Percentiles rank a stretch among this genome's conserved stretches.
phyloP scores from a whole-genome alignment of 176 grass and related monocot genomes.

The Triticum timopheevii region DNA sequence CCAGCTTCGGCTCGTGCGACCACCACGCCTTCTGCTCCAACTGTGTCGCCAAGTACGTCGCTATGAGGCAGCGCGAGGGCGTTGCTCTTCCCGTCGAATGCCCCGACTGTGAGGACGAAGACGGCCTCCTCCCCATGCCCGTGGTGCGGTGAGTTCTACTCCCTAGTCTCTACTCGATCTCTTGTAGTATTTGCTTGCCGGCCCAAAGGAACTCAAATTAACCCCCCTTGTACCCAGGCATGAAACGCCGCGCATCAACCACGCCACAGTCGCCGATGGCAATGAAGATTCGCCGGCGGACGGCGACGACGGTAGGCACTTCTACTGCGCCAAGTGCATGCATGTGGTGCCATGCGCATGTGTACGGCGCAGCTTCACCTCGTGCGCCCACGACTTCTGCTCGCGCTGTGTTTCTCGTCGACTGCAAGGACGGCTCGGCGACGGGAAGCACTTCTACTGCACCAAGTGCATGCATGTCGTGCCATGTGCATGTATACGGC shows the following conservation, averaged over 20 bases:
- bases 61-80: fast-evolving
- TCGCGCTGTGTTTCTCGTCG: neutral
- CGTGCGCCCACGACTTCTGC: neutral
- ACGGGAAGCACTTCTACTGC: neutral
- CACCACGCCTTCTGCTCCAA: neutral
- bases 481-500: neutral
- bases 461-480: neutral
- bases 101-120: neutral
- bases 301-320: neutral
- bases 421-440: no score
- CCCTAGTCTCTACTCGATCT: no score
- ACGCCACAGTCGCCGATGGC: no score
- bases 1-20: neutral
- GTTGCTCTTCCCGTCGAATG: neutral
- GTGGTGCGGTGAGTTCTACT: no score
- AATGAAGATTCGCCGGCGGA: neutral
- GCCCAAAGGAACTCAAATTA: no score
- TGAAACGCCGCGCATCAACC: no score
- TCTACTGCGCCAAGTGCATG: neutral
- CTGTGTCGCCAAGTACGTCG: neutral
- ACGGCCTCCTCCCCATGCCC: no score
- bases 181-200: no score
- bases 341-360: neutral
- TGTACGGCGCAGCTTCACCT: neutral
- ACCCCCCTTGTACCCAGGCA: no score